A percentile compares a stretch with the other conserved stretches of the same genome.
These are phyloP conservation scores for Phytopythium helicoides DNA, from an alignment of 352 stramenopile species.

Conservation along the genomic window DNA sequence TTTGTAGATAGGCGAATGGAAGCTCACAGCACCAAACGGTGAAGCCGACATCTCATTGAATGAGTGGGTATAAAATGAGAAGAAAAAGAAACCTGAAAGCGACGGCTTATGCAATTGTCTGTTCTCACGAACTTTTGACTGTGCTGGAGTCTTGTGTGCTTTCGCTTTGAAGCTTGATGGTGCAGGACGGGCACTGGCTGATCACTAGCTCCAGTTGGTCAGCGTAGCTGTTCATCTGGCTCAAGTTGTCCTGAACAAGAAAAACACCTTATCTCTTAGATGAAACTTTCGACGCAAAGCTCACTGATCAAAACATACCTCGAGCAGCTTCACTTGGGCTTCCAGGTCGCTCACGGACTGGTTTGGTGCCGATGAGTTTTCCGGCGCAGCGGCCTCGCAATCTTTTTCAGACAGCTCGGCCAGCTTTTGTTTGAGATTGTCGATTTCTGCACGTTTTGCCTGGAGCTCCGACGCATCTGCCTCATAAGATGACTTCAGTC, in stretches of 20 bases:
- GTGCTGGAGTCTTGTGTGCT: conserved; percentile 43
- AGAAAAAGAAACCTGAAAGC: not conserved
- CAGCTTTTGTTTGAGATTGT: conserved; percentile 31
- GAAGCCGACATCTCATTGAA: conserved; percentile 2
- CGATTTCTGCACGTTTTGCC: conserved; percentile 32
- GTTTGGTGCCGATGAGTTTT: not conserved
- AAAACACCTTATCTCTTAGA: not conserved
- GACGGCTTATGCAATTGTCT: not conserved
- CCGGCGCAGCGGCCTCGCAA: not conserved
- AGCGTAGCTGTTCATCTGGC: conserved; percentile 76
- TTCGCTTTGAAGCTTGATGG: conserved; percentile 66
- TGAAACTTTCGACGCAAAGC: not conserved
- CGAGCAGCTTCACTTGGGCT: conserved; percentile 51
- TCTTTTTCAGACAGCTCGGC: conserved; percentile 13
- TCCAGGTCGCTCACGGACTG: conserved; percentile 4
- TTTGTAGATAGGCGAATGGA: conserved; percentile 25
- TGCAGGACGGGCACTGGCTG: conserved; percentile 62
- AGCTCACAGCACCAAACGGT: not conserved
- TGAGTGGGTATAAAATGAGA: not conserved
- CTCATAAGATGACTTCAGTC: conserved; percentile 6
- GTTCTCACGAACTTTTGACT: conserved; percentile 9
- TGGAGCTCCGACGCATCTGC: conserved; percentile 15
- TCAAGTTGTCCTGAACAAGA: conserved; percentile 71
- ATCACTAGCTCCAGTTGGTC: conserved; percentile 80
- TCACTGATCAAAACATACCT: conserved; percentile 26